Base-by-base conservation (phyloP, 352 stramenopile genomes). In the Globisporangium parvum region DNA sequence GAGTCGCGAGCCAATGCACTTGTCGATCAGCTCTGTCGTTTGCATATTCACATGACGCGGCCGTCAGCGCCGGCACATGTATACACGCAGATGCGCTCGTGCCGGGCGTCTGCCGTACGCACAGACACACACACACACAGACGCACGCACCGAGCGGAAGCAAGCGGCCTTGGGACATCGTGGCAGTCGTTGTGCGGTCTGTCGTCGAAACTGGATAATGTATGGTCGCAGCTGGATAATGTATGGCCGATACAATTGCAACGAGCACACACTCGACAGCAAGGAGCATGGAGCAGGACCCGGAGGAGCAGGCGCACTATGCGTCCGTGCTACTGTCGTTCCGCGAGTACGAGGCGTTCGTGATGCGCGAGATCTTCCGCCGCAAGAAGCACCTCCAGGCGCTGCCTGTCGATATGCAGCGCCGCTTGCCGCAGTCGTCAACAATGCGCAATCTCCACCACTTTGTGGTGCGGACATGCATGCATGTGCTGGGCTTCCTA, bases 1-100 rank as follows among this genome's bases (percentile, higher is more conserved):
- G 49, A 99, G 91, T 55, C 91, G 86, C 17, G 93, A 98, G 49
- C 97, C 97, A 61, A 99, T 98, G 71, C 97, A 98, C 70, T 99
- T 99, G 80, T 99, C 97, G 60, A 99, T 99, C 31, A 99, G 77
- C 80, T 99, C 97, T 95, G 55, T 18, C 11, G 8, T 11, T 53
- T 1, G 49, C 26, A 42, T 6, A 47, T n/a, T 42, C 3, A 48
- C 5, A 50, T 35, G 47, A 12, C 23, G n/a, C 26, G 14, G 12
- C 10, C 12, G 15, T 23, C 6, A 55, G n/a, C 33, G 28, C 20
- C 21, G 31, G n/a, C 49, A 21, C 23, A 21, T 47, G 12, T 1
- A 37, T 44, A 47, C 6, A 33, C 11, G 31, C 2, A 12, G 4
- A 37, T 1, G 9, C 9, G 3, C 31, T 37, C 44, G 24, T 46